Conservation (phyloP, 1,139 yeast genomes). For the Torulaspora globosa region DNA sequence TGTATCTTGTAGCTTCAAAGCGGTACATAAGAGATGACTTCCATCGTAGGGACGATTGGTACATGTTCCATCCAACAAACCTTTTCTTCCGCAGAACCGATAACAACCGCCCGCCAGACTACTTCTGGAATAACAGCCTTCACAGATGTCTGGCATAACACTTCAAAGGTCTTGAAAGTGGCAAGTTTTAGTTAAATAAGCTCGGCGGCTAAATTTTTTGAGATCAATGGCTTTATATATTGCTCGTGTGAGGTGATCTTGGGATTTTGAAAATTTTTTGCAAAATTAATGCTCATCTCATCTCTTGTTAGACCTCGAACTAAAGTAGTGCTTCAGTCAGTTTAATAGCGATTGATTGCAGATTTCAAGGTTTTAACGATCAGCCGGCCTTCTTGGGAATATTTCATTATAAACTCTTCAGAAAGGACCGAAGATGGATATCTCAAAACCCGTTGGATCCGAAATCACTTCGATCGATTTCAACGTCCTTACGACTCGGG, state of each 20-base stretch:
- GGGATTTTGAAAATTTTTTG: constrained; percentile 2
- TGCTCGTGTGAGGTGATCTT: constrained; percentile 2
- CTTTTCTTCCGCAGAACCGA: too few relatives aligned
- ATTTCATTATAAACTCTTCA: neutral
- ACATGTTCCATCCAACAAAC: too few relatives aligned
- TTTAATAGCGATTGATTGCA: neutral
- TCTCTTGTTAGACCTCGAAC: neutral
- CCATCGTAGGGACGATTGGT: too few relatives aligned
- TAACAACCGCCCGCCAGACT: too few relatives aligned
- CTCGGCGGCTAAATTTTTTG: constrained; percentile 6
- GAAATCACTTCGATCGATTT: constrained; percentile 91
- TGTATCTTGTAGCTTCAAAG: too few relatives aligned
- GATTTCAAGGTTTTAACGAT: neutral
- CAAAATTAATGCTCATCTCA: constrained; percentile 7
- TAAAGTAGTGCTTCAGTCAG: neutral
- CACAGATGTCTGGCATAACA: too few relatives aligned
- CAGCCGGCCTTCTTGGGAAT: neutral
- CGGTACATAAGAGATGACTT: too few relatives aligned
- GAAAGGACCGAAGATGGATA: constrained; percentile 59
- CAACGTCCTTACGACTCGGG: constrained; percentile 76
- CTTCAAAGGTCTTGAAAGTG: too few relatives aligned
- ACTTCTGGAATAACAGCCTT: too few relatives aligned
- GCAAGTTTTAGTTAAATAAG: neutral
- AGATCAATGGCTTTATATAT: neutral
- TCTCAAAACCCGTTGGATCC: constrained; percentile 92